Conservation (phyloP, 2,329 filamentous ascomycete genomes). For the Orbilia quercus region DNA sequence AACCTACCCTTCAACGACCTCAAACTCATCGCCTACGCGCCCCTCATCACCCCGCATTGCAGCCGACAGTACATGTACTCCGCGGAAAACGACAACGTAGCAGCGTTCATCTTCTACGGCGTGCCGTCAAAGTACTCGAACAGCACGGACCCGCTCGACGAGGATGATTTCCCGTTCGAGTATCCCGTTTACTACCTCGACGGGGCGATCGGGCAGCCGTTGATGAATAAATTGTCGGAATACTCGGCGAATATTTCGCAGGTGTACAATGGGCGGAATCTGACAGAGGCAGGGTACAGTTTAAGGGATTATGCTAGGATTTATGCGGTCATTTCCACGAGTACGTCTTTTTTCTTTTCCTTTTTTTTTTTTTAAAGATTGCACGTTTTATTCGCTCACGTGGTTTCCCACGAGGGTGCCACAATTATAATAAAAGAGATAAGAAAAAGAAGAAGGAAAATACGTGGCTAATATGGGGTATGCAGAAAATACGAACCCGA, state of each 20-base stretch:
- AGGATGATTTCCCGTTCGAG: slow-evolving; percentile 69
- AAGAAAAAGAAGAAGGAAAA: no score
- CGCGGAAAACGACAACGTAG: slow-evolving; percentile 70
- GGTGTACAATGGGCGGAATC: slow-evolving; percentile 71
- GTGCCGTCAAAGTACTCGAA: slow-evolving; percentile 62
- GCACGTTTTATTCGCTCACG: neutral
- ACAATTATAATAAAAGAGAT: no score
- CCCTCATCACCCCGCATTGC: slow-evolving; percentile 82
- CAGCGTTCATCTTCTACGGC: slow-evolving; percentile 74
- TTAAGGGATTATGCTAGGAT: slow-evolving; percentile 62
- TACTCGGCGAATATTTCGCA: slow-evolving; percentile 81
- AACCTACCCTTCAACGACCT: slow-evolving; percentile 77
- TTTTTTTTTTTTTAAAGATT: slow-evolving; percentile 65
- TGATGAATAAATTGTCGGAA: slow-evolving; percentile 77
- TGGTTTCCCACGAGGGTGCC: neutral
- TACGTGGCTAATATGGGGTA: neutral
- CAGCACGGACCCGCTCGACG: slow-evolving; percentile 72
- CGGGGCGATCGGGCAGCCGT: slow-evolving; percentile 71
- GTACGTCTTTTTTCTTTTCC: slow-evolving; percentile 65
- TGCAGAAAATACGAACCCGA: slow-evolving; percentile 65
- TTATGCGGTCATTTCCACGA: slow-evolving; percentile 63
- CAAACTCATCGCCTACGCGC: slow-evolving; percentile 82
- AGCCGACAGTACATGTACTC: slow-evolving; percentile 76
- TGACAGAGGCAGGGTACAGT: slow-evolving; percentile 68
- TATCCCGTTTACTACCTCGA: slow-evolving; percentile 88